A percentile compares a stretch with the other conserved stretches of the same genome.
phyloP scores from a whole-genome alignment of 2,329 filamentous ascomycete genomes.

The Hymenoscyphus occultus region DNA sequence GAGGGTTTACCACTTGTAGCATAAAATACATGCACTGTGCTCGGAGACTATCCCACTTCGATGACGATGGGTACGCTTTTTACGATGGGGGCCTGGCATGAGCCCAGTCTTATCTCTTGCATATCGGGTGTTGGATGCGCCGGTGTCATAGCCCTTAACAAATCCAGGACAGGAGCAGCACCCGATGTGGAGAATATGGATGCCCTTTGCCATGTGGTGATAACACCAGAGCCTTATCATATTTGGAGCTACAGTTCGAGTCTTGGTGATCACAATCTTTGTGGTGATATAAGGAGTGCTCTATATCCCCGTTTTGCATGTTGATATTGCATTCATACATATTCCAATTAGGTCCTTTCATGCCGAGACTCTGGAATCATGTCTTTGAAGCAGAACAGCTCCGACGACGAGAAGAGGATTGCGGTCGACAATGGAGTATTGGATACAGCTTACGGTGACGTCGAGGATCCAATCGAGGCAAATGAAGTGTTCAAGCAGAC shows the following conservation, averaged over 20 bases:
- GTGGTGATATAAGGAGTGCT: not conserved
- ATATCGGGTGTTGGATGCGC: not conserved
- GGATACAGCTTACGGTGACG: slow-evolving; percentile 23
- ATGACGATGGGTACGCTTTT: not conserved
- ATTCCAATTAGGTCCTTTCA: not conserved
- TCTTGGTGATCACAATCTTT: not conserved
- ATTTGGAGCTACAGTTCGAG: not conserved
- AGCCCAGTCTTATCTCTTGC: slow-evolving; percentile 1
- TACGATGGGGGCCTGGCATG: not conserved
- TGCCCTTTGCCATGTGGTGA: slow-evolving; percentile 1
- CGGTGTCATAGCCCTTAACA: not conserved
- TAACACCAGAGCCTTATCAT: not conserved
- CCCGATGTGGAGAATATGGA: not conserved
- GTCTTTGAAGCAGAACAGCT: slow-evolving; percentile 4
- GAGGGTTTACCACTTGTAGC: not conserved
- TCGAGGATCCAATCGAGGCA: slow-evolving; percentile 25
- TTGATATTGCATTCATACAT: not conserved
- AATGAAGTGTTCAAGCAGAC: slow-evolving; percentile 46
- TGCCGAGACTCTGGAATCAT: not conserved
- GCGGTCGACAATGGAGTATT: slow-evolving; percentile 22
- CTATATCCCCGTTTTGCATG: not conserved
- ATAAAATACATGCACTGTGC: not conserved
- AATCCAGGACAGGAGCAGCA: not conserved
- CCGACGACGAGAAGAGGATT: slow-evolving; percentile 17
- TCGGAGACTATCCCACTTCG: not conserved